phyloP scores from a whole-genome alignment of 768 basidiomycete genomes.

The Leccinellum luteum region DNA sequence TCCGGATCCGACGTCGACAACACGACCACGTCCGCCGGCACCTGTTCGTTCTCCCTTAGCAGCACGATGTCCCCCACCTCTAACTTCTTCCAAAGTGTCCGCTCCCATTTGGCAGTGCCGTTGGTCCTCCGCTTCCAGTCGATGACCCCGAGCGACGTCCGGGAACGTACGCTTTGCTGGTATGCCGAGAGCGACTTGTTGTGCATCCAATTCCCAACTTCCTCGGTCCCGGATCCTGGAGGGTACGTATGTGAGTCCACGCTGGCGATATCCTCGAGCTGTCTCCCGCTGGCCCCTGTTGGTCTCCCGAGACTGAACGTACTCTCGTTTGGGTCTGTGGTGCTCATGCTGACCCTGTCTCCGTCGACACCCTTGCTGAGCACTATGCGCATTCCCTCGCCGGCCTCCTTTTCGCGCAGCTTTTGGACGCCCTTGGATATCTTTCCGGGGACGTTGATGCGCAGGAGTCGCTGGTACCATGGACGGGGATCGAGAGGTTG shows the following conservation, averaged over 20 bases:
- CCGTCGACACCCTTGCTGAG: conserved; percentile 44
- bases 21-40: conserved; percentile 94
- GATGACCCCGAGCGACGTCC: conserved; percentile 67
- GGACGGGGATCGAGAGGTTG: conserved; percentile 72
- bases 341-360: conserved; percentile 40
- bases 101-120: conserved; percentile 85
- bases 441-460: conserved; percentile 66
- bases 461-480: conserved; percentile 70
- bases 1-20: conserved; percentile 90
- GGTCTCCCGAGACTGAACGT: conserved; percentile 38
- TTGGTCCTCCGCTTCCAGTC: conserved; percentile 68
- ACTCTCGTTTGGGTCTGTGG: conserved; percentile 43
- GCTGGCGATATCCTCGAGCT: conserved; percentile 67
- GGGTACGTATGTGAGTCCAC: conserved; percentile 67
- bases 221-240: conserved; percentile 38
- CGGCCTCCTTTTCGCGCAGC: conserved; percentile 77
- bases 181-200: conserved; percentile 43
- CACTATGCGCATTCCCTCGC: conserved; percentile 61
- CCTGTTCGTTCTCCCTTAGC: conserved; percentile 90
- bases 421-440: conserved; percentile 84
- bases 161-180: conserved; percentile 56
- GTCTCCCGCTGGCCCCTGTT: conserved; percentile 45
- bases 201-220: conserved; percentile 34
- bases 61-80: conserved; percentile 96
- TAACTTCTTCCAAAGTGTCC: conserved; percentile 98